phyloP scores from a whole-genome alignment of 805 yeast genomes.

The Vanderwaltozyma yarrowii region DNA sequence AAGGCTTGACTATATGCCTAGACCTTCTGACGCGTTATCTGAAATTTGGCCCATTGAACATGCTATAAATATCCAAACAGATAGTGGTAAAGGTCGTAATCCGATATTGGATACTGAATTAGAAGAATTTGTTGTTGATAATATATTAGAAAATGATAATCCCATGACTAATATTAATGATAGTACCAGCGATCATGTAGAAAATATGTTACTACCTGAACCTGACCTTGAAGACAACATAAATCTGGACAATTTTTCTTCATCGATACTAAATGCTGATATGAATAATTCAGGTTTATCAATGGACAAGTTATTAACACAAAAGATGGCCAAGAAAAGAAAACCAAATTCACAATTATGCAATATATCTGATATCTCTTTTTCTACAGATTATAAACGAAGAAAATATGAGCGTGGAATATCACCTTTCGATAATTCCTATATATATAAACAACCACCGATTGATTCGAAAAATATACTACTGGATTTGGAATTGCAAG shows the following conservation, averaged over 20 bases:
- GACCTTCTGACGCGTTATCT: slow-evolving; percentile 25
- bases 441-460: slow-evolving; percentile 10
- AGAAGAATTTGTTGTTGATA: no score
- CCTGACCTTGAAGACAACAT: no score
- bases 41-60: slow-evolving; percentile 19
- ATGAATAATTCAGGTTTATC: background rate
- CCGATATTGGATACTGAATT: no score
- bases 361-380: background rate
- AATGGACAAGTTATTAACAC: slow-evolving; percentile 10
- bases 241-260: no score
- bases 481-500: slow-evolving; percentile 38
- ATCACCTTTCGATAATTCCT: slow-evolving; percentile 2
- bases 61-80: background rate
- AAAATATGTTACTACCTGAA: no score
- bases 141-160: no score
- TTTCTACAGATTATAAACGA: background rate
- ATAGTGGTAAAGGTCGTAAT: no score
- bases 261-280: no score
- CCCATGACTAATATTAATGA: no score
- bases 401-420: background rate
- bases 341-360: background rate
- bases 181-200: no score
- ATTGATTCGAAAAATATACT: slow-evolving; percentile 29
- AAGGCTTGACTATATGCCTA: slow-evolving; percentile 19
- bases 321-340: slow-evolving; percentile 13